These are phyloP conservation scores for Gossypium turneri DNA, from an alignment of 345 rosid genomes.

Conservation along the genomic window DNA sequence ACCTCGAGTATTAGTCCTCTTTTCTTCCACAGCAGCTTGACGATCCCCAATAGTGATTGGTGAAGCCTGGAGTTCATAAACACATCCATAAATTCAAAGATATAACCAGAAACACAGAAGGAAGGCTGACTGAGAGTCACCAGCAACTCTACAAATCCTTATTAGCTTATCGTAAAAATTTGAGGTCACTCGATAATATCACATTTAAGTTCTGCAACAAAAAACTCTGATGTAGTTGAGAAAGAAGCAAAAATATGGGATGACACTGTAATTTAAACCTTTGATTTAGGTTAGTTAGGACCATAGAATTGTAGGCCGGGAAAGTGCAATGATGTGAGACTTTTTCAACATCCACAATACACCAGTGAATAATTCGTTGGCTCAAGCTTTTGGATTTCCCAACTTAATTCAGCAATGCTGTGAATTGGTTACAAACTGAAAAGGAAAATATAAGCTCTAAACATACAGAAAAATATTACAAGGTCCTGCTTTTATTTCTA, in stretches of 20 bases:
- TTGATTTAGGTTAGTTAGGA: background rate
- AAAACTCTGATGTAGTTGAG: background rate
- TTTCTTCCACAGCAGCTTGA: conserved; percentile 49
- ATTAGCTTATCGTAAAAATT: background rate
- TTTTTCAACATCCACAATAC: background rate
- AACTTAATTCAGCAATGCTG: conserved; percentile 2
- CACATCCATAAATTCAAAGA: background rate
- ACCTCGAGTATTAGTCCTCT: conserved; percentile 60
- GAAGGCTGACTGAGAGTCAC: background rate
- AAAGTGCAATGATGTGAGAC: background rate
- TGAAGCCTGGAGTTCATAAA: conserved; percentile 45
- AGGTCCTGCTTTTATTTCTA: background rate
- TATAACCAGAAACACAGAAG: background rate
- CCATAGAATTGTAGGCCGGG: background rate
- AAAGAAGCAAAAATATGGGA: background rate
- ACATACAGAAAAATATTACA: background rate
- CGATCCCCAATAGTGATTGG: conserved; percentile 46
- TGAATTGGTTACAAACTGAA: background rate
- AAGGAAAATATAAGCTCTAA: background rate
- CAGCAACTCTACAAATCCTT: background rate
- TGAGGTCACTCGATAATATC: background rate
- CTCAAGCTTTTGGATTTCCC: background rate
- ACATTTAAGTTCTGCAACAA: background rate
- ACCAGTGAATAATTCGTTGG: background rate
- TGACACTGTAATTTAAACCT: background rate